phyloP scores from a whole-genome alignment of 148 eudicot genomes.

The Salicornia ramosissima region DNA sequence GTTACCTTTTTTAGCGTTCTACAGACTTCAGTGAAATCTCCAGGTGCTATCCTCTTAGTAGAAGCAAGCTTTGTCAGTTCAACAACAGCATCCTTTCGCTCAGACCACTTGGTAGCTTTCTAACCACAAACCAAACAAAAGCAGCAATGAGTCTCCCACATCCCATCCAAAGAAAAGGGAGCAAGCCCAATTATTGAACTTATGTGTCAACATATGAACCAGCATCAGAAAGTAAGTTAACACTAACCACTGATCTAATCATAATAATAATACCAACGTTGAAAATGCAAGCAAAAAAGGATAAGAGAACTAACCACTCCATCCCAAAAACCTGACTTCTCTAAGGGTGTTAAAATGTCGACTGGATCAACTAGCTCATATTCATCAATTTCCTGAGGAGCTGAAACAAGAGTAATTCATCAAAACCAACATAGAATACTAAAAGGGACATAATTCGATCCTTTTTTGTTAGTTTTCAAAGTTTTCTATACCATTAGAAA shows the following conservation, averaged over 20 bases:
- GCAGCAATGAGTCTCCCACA: conserved; percentile 13
- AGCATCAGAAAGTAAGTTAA: background rate
- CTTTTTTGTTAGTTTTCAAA: background rate
- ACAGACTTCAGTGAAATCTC: conserved; percentile 92
- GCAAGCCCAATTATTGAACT: background rate
- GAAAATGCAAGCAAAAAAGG: background rate
- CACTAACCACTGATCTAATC: background rate
- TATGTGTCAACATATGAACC: background rate
- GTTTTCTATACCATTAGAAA: background rate
- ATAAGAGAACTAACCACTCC: conserved; percentile 76
- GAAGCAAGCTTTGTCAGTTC: conserved; percentile 97
- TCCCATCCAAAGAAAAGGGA: background rate
- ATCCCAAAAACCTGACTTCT: conserved; percentile 95
- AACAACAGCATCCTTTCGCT: conserved; percentile 96
- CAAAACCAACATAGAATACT: conserved; percentile 8
- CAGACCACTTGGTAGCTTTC: conserved; percentile 99
- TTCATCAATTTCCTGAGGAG: conserved; percentile 89
- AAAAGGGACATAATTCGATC: background rate
- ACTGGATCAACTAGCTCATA: conserved; percentile 98
- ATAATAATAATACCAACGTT: background rate
- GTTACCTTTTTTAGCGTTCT: conserved; percentile 88
- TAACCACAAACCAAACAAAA: conserved; percentile 25
- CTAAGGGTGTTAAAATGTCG: conserved; percentile 91
- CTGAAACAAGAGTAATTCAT: conserved; percentile 41
- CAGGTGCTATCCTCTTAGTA: conserved; percentile 89